A percentile compares a stretch with the other conserved stretches of the same genome.
Evolutionary conservation across 805 yeast genomes (phyloP).

Genomic region (Komagataella ulmi): DNA sequence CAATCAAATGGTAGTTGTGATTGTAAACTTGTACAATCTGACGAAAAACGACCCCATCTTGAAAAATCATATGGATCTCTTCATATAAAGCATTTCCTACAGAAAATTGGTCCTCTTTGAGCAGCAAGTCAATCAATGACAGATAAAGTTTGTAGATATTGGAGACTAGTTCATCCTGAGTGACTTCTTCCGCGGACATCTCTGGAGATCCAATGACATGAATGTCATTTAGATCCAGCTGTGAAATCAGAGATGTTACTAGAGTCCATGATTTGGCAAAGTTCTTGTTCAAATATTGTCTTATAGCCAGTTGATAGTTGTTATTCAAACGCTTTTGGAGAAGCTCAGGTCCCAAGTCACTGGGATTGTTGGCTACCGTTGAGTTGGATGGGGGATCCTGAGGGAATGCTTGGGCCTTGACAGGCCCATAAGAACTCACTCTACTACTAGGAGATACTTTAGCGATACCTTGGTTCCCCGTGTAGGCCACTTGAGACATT

Average conservation of each 20-base stretch:
- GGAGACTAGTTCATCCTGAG: conserved; percentile 6
- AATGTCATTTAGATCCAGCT: not conserved
- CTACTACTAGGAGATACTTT: not conserved
- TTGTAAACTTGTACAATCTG: conserved; percentile 8
- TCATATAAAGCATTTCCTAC: not conserved
- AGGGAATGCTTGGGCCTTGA: not conserved
- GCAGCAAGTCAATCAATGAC: conserved; percentile 14
- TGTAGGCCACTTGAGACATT: not conserved
- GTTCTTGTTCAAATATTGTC: conserved; percentile 22
- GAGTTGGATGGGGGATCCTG: not conserved
- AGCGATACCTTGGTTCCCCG: not conserved
- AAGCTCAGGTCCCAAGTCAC: not conserved
- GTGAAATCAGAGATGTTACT: conserved; percentile 8
- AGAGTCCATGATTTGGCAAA: conserved; percentile 15
- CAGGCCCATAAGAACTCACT: not conserved
- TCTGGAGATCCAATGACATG: conserved; percentile 2
- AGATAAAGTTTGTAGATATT: conserved; percentile 15
- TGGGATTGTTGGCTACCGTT: not conserved
- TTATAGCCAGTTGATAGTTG: conserved; percentile 25
- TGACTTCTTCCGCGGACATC: conserved; percentile 2
- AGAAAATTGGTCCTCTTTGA: conserved; percentile 8
- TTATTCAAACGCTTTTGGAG: conserved; percentile 6
- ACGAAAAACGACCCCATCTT: conserved; percentile 10
- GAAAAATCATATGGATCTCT: conserved; percentile 4
- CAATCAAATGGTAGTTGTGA: conserved; percentile 5